phyloP scores from a whole-genome alignment of 2,329 filamentous ascomycete genomes.

The Colletotrichum chrysophilum region DNA sequence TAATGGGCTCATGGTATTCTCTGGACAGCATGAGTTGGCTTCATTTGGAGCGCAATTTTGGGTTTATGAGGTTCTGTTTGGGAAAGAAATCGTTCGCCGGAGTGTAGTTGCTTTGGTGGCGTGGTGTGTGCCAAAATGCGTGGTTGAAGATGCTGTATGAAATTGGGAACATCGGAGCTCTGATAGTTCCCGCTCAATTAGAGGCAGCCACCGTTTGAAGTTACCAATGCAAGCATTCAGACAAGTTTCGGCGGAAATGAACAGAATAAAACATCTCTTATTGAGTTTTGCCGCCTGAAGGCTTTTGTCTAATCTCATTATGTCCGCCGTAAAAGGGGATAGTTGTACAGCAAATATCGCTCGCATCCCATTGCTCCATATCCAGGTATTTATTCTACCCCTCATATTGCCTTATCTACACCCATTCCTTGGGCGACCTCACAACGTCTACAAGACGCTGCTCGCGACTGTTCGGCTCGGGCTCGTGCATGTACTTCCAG shows the following conservation, averaged over 20 bases:
- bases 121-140: neutral
- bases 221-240: neutral
- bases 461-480: conserved; percentile 77
- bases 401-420: conserved; percentile 42
- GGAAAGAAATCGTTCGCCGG: neutral
- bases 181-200: neutral
- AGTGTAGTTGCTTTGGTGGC: neutral
- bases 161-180: neutral
- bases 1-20: neutral
- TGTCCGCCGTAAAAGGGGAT: conserved; percentile 10
- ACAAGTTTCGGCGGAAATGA: neutral
- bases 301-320: conserved; percentile 22
- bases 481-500: conserved; percentile 96
- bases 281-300: conserved; percentile 15
- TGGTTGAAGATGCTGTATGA: neutral
- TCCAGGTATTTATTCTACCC: neutral
- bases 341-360: conserved; percentile 13
- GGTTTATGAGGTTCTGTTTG: neutral
- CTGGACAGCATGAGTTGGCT: neutral
- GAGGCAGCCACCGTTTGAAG: neutral
- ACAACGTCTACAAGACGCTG: conserved; percentile 79
- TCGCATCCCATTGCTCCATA: conserved; percentile 1
- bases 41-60: neutral
- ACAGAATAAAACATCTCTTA: conserved; percentile 5
- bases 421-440: conserved; percentile 70